These are phyloP conservation scores for Bacidia gigantensis DNA, from an alignment of 495 filamentous ascomycete species.

Conservation along the genomic window DNA sequence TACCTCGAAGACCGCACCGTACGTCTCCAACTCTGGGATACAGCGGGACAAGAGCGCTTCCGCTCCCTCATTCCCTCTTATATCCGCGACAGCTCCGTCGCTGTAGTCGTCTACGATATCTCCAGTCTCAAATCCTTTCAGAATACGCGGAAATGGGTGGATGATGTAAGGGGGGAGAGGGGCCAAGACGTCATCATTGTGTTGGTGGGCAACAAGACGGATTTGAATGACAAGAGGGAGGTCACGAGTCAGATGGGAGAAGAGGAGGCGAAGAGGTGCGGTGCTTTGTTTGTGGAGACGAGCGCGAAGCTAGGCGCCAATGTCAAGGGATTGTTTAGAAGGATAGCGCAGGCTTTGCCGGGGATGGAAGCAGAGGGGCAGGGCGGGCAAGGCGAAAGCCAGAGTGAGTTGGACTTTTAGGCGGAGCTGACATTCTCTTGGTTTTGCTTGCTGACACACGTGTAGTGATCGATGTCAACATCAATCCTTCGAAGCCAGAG, in stretches of 20 bases:
- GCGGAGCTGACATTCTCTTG: conserved; percentile 9
- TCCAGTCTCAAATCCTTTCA: conserved; percentile 94
- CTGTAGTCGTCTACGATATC: conserved; percentile 97
- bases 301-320: conserved; percentile 97
- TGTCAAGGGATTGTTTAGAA: conserved; percentile 89
- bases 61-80: conserved; percentile 93
- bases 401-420: conserved; percentile 33
- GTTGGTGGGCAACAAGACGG: conserved; percentile 96
- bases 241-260: conserved; percentile 86
- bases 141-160: conserved; percentile 98
- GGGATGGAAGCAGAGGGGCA: conserved; percentile 87
- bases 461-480: conserved; percentile 89
- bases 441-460: conserved; percentile 11
- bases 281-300: conserved; percentile 96
- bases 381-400: conserved; percentile 41
- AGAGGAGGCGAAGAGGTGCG: conserved; percentile 95
- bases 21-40: conserved; percentile 95
- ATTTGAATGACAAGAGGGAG: conserved; percentile 92
- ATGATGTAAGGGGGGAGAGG: conserved; percentile 90
- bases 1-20: conserved; percentile 98
- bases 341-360: conserved; percentile 93
- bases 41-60: conserved; percentile 93
- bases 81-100: conserved; percentile 92
- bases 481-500: conserved; percentile 54
- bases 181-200: conserved; percentile 98